Evolutionary conservation across 176 grass and related monocot species (phyloP).

Genomic region (Aegilops tauschii): DNA sequence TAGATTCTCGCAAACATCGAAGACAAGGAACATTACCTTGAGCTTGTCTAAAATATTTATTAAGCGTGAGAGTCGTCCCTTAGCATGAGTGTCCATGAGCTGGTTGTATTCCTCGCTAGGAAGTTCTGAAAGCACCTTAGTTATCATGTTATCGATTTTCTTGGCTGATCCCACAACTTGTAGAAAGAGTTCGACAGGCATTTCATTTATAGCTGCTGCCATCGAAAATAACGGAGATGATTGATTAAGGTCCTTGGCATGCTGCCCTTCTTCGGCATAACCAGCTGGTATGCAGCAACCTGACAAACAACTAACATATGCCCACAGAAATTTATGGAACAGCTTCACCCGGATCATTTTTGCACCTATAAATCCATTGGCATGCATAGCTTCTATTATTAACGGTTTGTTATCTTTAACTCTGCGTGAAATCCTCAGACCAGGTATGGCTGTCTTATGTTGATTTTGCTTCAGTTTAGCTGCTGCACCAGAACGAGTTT

Average conservation of each 20-base stretch:
- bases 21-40: slow-evolving; percentile 53
- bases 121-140: slow-evolving; percentile 77
- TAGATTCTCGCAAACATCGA: slow-evolving; percentile 17
- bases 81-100: slow-evolving; percentile 71
- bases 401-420: slow-evolving; percentile 59
- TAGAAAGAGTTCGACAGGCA: slow-evolving; percentile 90
- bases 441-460: slow-evolving; percentile 41
- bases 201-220: slow-evolving; percentile 71
- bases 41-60: slow-evolving; percentile 79
- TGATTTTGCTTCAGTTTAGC: slow-evolving; percentile 63
- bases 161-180: slow-evolving; percentile 93
- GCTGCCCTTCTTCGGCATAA: slow-evolving; percentile 40
- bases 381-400: slow-evolving; percentile 70
- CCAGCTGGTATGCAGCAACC: slow-evolving; percentile 42
- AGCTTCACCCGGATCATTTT: slow-evolving; percentile 95
- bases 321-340: slow-evolving; percentile 88
- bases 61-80: slow-evolving; percentile 67
- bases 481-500: slow-evolving; percentile 53
- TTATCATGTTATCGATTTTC: slow-evolving; percentile 82
- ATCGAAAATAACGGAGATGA: slow-evolving; percentile 69
- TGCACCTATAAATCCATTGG: slow-evolving; percentile 84
- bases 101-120: slow-evolving; percentile 62
- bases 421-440: slow-evolving; percentile 43
- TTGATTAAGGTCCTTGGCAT: slow-evolving; percentile 42
- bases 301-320: slow-evolving; percentile 59